These are phyloP conservation scores for Leishmania braziliensis DNA, from an alignment of 208 protist species.

Conservation along the genomic window DNA sequence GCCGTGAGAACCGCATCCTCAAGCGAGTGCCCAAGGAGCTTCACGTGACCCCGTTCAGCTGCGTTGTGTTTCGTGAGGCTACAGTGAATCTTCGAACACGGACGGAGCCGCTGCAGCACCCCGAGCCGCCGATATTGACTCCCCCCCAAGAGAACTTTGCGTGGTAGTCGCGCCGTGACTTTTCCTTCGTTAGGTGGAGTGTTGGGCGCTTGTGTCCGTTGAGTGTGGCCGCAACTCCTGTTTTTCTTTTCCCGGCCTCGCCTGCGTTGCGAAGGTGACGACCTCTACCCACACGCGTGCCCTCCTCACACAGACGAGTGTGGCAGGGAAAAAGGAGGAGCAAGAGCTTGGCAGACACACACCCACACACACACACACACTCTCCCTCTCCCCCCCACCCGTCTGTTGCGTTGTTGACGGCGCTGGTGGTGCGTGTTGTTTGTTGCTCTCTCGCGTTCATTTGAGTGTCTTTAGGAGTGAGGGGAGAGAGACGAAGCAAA, in stretches of 20 bases:
- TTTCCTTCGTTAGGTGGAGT: background rate
- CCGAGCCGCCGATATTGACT: slow-evolving; percentile 23
- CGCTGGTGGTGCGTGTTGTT: background rate
- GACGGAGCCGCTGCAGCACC: slow-evolving; percentile 26
- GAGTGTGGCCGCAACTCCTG: background rate
- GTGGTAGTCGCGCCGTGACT: background rate
- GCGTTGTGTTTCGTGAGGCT: slow-evolving; percentile 76
- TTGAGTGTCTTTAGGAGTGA: too few species aligned
- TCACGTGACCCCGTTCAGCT: slow-evolving; percentile 88
- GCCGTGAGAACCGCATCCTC: slow-evolving; percentile 77
- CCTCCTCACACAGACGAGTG: background rate
- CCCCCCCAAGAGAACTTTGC: background rate
- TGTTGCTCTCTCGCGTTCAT: background rate
- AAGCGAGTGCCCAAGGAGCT: slow-evolving; percentile 78
- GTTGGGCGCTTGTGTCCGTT: background rate
- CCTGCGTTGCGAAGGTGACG: background rate
- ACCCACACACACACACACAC: background rate
- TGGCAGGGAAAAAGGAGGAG: background rate
- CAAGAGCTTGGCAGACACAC: background rate
- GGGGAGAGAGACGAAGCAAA: background rate
- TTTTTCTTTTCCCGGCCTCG: background rate
- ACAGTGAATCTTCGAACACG: slow-evolving; percentile 52
- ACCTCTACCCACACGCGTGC: background rate
- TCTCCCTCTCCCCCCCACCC: background rate
- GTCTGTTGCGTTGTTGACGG: background rate